A percentile compares a stretch with the other conserved stretches of the same genome.
Evolutionary conservation across 306 rosid species (phyloP).

Genomic region (Vicia faba): DNA sequence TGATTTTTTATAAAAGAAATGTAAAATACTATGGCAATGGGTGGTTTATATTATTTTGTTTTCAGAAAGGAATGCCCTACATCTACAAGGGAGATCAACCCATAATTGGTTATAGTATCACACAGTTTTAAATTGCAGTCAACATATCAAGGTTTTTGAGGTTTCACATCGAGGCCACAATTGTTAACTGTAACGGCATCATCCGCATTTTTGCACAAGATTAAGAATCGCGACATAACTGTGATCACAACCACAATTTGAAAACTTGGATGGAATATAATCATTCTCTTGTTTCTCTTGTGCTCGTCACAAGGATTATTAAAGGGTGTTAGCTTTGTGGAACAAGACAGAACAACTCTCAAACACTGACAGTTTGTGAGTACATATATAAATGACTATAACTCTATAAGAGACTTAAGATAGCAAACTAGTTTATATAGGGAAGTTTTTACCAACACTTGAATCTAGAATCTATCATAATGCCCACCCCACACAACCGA

Average conservation of each 20-base stretch:
- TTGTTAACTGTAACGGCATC: background rate
- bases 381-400: conserved; percentile 9
- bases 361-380: too few relatives aligned
- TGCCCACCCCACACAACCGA: conserved; percentile 16
- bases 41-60: background rate
- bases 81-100: background rate
- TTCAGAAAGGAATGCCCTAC: conserved; percentile 1
- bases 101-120: background rate
- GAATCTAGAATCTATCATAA: conserved; percentile 24
- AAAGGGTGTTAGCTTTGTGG: background rate
- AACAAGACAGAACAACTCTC: background rate
- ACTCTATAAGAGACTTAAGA: background rate
- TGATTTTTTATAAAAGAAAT: conserved; percentile 6
- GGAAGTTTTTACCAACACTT: background rate
- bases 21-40: background rate
- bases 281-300: conserved; percentile 6
- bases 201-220: background rate
- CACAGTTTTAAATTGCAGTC: conserved; percentile 7
- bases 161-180: background rate
- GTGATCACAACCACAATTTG: background rate
- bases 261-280: background rate
- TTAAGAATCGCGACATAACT: background rate
- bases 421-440: conserved; percentile 8
- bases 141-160: background rate
- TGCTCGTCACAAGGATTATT: conserved; percentile 12